Evolutionary conservation across 768 basidiomycete species (phyloP).

Genomic region (Calocybe gangraenosa): DNA sequence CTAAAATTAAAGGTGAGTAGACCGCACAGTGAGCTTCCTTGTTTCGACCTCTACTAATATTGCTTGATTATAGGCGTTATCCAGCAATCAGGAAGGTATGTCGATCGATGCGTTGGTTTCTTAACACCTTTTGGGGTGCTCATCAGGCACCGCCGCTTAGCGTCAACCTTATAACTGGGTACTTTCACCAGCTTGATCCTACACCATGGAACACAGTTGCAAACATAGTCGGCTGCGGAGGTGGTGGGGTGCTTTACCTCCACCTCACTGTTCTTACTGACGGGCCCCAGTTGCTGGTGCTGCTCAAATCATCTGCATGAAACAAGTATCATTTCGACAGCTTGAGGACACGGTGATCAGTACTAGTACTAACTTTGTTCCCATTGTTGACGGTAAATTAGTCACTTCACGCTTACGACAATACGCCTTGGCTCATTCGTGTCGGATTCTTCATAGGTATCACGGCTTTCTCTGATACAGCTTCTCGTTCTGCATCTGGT

Average conservation of each 20-base stretch:
- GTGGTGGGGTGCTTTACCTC: slow-evolving; percentile 16
- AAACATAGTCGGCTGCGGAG: slow-evolving; percentile 29
- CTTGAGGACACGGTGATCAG: slow-evolving; percentile 29
- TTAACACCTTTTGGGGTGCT: not conserved
- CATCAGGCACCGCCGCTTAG: not conserved
- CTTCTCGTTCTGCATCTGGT: not conserved
- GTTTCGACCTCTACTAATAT: slow-evolving; percentile 21
- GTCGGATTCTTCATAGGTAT: slow-evolving; percentile 24
- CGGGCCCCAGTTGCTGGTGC: slow-evolving; percentile 17
- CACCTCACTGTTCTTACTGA: slow-evolving; percentile 6
- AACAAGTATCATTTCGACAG: slow-evolving; percentile 23
- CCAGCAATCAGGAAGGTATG: slow-evolving; percentile 32
- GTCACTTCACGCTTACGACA: not conserved
- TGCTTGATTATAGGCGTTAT: slow-evolving; percentile 23
- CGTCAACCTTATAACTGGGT: not conserved
- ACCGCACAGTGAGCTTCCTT: too few relatives aligned
- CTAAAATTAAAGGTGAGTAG: not conserved
- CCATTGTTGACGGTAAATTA: slow-evolving; percentile 27
- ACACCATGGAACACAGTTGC: slow-evolving; percentile 29
- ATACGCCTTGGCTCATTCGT: slow-evolving; percentile 10
- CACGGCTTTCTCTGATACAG: slow-evolving; percentile 13
- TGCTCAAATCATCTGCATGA: slow-evolving; percentile 33
- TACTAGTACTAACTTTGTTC: slow-evolving; percentile 23
- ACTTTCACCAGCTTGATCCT: slow-evolving; percentile 10
- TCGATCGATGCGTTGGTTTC: not conserved